A percentile compares a stretch with the other conserved stretches of the same genome.
phyloP scores from a whole-genome alignment of 495 filamentous ascomycete species.

The Hypoxylon subgilvum region DNA sequence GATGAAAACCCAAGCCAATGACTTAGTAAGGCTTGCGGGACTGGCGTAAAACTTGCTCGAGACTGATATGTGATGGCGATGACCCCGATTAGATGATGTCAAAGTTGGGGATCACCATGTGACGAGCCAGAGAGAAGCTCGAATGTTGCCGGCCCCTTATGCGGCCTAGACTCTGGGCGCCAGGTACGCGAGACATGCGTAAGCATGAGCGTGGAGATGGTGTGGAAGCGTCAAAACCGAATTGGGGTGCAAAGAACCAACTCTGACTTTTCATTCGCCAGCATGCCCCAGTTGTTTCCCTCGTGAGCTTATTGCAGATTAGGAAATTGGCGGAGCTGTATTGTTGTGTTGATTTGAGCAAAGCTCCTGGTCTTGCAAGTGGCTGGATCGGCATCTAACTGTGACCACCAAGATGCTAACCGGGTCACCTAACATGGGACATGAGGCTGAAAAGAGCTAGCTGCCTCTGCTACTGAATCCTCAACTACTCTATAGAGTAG shows the following conservation, averaged over 20 bases:
- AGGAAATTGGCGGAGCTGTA: conserved; percentile 30
- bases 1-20: no score
- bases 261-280: conserved; percentile 25
- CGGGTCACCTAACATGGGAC: conserved; percentile 8
- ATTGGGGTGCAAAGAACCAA: conserved; percentile 18
- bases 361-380: conserved; percentile 14
- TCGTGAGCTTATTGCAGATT: conserved; percentile 31
- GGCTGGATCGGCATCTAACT: conserved; percentile 20
- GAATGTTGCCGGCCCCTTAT: conserved; percentile 24
- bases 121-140: conserved; percentile 26
- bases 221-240: conserved; percentile 19
- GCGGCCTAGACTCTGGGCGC: conserved; percentile 35
- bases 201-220: conserved; percentile 33
- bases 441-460: conserved; percentile 37
- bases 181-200: conserved; percentile 39
- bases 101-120: conserved; percentile 23
- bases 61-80: conserved; percentile 5
- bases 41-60: neutral
- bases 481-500: no score
- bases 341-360: conserved; percentile 18
- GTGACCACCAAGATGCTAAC: conserved; percentile 13
- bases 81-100: conserved; percentile 14
- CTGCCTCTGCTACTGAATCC: conserved; percentile 8
- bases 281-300: conserved; percentile 4
- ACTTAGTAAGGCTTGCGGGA: no score